Evolutionary conservation across 2,329 filamentous ascomycete species (phyloP).

Genomic region (Botrytis pseudocinerea): DNA sequence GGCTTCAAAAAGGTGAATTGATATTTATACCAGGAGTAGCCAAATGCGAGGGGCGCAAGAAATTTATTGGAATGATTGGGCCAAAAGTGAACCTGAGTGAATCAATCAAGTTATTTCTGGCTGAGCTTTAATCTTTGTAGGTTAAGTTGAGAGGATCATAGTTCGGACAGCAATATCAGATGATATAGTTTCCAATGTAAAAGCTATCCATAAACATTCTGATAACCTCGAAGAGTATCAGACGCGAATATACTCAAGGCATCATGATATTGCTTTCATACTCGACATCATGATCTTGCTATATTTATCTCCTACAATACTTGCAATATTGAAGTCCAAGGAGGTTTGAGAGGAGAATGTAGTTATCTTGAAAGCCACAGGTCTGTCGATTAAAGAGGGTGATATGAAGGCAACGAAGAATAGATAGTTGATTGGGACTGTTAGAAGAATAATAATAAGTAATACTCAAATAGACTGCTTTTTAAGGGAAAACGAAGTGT

Average conservation of each 20-base stretch:
- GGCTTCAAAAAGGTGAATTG: not conserved
- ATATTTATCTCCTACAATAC: no score
- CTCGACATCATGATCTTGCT: not conserved
- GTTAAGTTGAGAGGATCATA: not conserved
- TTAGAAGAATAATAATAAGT: no score
- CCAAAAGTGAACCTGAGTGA: not conserved
- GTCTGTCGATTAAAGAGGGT: no score
- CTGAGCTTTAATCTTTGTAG: not conserved
- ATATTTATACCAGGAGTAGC: not conserved
- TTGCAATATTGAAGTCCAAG: no score
- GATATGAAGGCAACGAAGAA: not conserved
- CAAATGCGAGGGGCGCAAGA: not conserved
- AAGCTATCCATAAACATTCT: not conserved
- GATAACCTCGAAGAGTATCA: not conserved
- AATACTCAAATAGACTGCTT: not conserved
- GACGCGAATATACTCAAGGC: not conserved
- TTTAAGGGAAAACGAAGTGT: not conserved
- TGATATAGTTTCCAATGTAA: not conserved
- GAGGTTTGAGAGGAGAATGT: no score
- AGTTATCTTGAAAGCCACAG: no score
- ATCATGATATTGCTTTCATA: not conserved
- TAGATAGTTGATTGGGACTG: not conserved
- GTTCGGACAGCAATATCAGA: not conserved
- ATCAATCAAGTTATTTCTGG: not conserved
- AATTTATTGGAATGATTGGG: not conserved